Evolutionary conservation across 805 yeast genomes (phyloP).

Genomic region (Barnettozyma sucrosica): DNA sequence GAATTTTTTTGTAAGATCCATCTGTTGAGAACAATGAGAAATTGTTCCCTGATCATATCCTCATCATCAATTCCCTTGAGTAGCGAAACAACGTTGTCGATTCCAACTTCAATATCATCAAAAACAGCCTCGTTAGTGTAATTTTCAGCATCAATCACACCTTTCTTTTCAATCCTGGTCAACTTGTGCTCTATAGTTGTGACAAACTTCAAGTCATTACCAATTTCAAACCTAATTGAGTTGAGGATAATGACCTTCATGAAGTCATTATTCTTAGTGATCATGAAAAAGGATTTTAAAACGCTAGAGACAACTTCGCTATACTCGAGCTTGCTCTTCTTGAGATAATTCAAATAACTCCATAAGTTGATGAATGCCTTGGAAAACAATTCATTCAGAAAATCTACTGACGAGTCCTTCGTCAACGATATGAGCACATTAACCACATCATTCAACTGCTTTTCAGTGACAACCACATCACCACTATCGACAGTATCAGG

Average conservation of each 20-base stretch:
- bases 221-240: constrained; percentile 26
- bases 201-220: constrained; percentile 31
- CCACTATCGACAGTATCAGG: constrained; percentile 3
- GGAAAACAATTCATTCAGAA: constrained; percentile 29
- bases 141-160: background rate
- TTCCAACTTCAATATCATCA: constrained; percentile 37
- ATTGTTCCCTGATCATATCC: constrained; percentile 38
- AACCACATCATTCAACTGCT: constrained; percentile 51
- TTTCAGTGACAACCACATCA: constrained; percentile 36
- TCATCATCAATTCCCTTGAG: constrained; percentile 44
- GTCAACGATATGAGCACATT: constrained; percentile 63
- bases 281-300: constrained; percentile 28
- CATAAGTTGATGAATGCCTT: constrained; percentile 30
- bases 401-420: constrained; percentile 35
- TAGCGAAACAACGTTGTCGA: constrained; percentile 37
- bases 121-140: constrained; percentile 31
- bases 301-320: constrained; percentile 28
- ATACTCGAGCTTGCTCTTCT: constrained; percentile 26
- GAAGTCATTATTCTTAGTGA: constrained; percentile 25
- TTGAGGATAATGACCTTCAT: constrained; percentile 27
- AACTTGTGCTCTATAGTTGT: constrained; percentile 32
- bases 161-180: constrained; percentile 27
- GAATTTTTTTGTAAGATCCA: constrained; percentile 42
- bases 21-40: constrained; percentile 46
- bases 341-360: constrained; percentile 32